Evolutionary conservation across 768 basidiomycete genomes (phyloP).

Genomic region (Serendipita sp.): DNA sequence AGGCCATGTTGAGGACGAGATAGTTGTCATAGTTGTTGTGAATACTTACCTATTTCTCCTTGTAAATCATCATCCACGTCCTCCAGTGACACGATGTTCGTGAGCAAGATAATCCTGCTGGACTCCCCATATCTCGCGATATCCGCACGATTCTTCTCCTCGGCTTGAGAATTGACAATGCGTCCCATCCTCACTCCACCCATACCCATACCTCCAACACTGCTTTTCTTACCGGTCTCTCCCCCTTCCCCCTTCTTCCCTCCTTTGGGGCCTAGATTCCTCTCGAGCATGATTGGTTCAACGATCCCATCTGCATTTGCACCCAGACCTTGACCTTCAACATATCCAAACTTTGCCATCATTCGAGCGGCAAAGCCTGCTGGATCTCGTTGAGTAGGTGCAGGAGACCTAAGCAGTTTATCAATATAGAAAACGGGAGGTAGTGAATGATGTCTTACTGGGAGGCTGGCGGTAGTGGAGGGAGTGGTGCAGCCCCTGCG

Average conservation of each 20-base stretch:
- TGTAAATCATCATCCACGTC: conserved; percentile 74
- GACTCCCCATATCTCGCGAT: conserved; percentile 72
- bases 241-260: conserved; percentile 19
- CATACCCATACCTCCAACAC: conserved; percentile 28
- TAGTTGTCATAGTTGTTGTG: background rate
- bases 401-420: background rate
- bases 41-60: conserved; percentile 65
- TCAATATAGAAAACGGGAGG: background rate
- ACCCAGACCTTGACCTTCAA: conserved; percentile 85
- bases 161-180: conserved; percentile 83
- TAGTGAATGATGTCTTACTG: conserved; percentile 16
- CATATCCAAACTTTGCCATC: conserved; percentile 95
- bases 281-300: conserved; percentile 71
- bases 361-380: conserved; percentile 68
- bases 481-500: conserved; percentile 20
- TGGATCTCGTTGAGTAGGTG: conserved; percentile 33
- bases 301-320: conserved; percentile 72
- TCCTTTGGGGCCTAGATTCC: conserved; percentile 30
- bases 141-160: conserved; percentile 62
- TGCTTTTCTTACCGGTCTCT: conserved; percentile 19
- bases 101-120: conserved; percentile 76
- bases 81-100: conserved; percentile 74
- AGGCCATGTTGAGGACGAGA: background rate
- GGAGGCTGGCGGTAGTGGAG: background rate
- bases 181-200: conserved; percentile 57